A percentile compares a stretch with the other conserved stretches of the same genome.
Evolutionary conservation across 75 land plant genomes (phyloP).

Genomic region (Isoetes taiwanensis): DNA sequence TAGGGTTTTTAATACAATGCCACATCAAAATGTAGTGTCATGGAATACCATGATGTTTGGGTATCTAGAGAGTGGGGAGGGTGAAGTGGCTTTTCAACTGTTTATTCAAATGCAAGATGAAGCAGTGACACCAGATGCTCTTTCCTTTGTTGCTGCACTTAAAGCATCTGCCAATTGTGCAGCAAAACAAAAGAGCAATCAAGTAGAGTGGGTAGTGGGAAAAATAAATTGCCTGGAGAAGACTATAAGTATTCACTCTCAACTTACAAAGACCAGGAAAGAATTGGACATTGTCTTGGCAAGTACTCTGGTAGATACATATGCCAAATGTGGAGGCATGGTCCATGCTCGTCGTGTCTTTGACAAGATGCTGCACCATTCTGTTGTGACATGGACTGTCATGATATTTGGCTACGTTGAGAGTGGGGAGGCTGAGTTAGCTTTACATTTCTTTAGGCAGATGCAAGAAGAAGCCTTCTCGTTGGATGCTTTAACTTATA

Average conservation of each 20-base stretch:
- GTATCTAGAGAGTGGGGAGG: background rate
- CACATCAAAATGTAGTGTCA: background rate
- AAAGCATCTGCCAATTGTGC: background rate
- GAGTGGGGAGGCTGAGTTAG: background rate
- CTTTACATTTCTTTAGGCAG: background rate
- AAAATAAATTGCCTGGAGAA: no score
- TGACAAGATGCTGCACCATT: background rate
- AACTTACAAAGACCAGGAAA: no score
- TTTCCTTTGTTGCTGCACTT: background rate
- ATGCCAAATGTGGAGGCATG: constrained; percentile 1
- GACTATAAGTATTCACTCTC: no score
- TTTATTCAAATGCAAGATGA: background rate
- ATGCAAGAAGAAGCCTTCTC: background rate
- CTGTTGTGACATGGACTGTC: background rate
- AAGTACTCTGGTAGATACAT: background rate
- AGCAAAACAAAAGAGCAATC: background rate
- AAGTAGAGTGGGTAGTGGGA: background rate
- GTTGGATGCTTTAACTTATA: background rate
- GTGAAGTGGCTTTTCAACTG: background rate
- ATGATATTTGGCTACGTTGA: background rate
- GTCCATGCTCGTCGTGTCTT: background rate
- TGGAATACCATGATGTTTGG: background rate
- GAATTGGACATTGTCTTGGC: background rate
- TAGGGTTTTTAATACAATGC: background rate
- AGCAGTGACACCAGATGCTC: background rate